phyloP scores from a whole-genome alignment of 2,329 filamentous ascomycete species.

The Phoma sp. region DNA sequence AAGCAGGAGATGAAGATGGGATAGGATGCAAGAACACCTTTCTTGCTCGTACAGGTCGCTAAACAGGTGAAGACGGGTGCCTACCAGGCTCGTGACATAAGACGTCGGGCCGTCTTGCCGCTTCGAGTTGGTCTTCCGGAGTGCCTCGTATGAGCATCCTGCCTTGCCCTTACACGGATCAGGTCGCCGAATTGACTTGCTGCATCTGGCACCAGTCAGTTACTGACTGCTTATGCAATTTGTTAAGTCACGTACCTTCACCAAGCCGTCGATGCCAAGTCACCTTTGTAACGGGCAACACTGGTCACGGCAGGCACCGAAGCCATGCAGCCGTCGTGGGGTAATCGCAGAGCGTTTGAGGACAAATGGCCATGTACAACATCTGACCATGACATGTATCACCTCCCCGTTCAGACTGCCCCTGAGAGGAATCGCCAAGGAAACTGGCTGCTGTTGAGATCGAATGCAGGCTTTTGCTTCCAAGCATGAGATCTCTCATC shows the following conservation, averaged over 20 bases:
- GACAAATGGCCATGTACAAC: no score
- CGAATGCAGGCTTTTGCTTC: conserved; percentile 36
- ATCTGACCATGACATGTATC: neutral
- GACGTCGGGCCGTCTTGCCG: neutral
- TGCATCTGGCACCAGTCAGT: neutral
- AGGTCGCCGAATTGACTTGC: neutral
- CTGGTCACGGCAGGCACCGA: neutral
- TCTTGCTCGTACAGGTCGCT: no score
- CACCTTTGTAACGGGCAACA: neutral
- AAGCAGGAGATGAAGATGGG: neutral
- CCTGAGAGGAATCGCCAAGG: conserved; percentile 45
- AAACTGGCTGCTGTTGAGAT: conserved; percentile 41
- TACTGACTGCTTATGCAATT: neutral
- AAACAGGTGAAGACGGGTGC: neutral
- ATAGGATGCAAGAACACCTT: neutral
- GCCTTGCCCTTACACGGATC: conserved; percentile 8
- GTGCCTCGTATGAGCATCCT: conserved; percentile 8
- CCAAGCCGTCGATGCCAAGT: neutral
- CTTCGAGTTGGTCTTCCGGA: conserved; percentile 3
- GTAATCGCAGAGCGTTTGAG: no score
- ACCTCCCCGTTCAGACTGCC: conserved; percentile 28
- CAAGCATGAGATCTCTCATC: conserved; percentile 35
- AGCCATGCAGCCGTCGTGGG: no score
- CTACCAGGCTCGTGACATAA: neutral
- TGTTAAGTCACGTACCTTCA: neutral